phyloP scores from a whole-genome alignment of 129 eudicot species.

The Calendula officinalis region DNA sequence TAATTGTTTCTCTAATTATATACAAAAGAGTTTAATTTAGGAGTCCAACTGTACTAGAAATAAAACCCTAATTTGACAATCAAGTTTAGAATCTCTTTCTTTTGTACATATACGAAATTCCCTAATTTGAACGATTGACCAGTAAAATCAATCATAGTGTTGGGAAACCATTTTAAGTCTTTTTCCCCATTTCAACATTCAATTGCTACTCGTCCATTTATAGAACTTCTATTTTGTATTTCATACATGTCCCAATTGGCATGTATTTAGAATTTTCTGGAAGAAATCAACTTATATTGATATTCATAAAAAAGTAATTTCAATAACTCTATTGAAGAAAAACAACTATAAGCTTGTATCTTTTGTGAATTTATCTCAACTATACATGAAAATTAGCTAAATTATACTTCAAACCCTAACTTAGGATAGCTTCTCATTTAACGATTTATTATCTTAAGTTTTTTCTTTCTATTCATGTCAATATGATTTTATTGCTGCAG shows the following conservation, averaged over 20 bases:
- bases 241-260: background rate
- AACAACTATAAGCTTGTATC: background rate
- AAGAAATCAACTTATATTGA: no score
- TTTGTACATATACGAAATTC: background rate
- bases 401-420: background rate
- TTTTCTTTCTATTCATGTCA: background rate
- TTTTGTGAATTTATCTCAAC: background rate
- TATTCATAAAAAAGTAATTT: no score
- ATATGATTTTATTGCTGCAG: background rate
- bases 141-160: background rate
- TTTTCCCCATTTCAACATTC: background rate
- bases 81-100: background rate
- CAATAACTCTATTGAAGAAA: background rate
- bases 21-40: background rate
- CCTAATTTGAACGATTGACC: background rate
- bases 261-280: background rate
- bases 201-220: background rate
- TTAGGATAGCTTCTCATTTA: background rate
- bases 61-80: conserved; percentile 11
- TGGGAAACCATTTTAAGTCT: background rate
- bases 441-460: background rate
- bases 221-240: background rate
- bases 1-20: background rate
- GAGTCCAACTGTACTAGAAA: background rate
- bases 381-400: background rate